Conservation (phyloP, 495 filamentous ascomycete genomes). For the Neurospora cerealis region DNA sequence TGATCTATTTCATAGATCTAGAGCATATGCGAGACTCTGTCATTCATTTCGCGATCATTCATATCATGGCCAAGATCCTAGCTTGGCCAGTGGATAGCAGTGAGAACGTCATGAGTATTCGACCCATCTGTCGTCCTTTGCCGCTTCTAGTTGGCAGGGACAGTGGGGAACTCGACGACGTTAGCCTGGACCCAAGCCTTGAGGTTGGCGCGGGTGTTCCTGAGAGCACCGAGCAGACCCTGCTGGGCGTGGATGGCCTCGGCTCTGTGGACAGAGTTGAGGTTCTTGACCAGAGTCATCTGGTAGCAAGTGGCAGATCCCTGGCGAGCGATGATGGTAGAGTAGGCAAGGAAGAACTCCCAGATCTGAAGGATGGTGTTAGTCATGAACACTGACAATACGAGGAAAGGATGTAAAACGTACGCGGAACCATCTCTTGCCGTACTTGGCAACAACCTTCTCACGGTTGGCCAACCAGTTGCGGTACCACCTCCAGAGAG, state of each 20-base stretch:
- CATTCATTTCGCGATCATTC: not conserved
- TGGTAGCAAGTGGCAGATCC: slow-evolving; percentile 93
- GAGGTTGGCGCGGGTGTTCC: slow-evolving; percentile 29
- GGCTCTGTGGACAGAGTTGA: slow-evolving; percentile 90
- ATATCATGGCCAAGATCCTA: not conserved
- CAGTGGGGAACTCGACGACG: slow-evolving; percentile 31
- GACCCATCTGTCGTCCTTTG: not conserved
- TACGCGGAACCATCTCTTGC: slow-evolving; percentile 91
- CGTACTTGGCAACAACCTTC: slow-evolving; percentile 93
- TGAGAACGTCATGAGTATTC: not conserved
- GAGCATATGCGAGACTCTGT: not conserved
- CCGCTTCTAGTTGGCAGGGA: slow-evolving; percentile 22
- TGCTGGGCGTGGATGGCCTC: slow-evolving; percentile 75
- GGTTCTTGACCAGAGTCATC: slow-evolving; percentile 91
- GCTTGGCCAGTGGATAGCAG: not conserved
- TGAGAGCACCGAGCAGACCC: slow-evolving; percentile 62
- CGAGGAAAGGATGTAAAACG: slow-evolving; percentile 25
- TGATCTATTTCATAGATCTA: not conserved
- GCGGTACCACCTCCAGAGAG: slow-evolving; percentile 96
- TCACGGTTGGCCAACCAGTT: slow-evolving; percentile 97
- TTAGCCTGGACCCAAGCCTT: slow-evolving; percentile 36
- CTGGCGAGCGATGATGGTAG: slow-evolving; percentile 89
- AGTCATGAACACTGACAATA: not conserved
- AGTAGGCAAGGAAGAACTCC: slow-evolving; percentile 95
- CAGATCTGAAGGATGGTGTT: slow-evolving; percentile 58